These are phyloP conservation scores for Lycium barbarum DNA, from an alignment of 257 asterid species.

Conservation along the genomic window DNA sequence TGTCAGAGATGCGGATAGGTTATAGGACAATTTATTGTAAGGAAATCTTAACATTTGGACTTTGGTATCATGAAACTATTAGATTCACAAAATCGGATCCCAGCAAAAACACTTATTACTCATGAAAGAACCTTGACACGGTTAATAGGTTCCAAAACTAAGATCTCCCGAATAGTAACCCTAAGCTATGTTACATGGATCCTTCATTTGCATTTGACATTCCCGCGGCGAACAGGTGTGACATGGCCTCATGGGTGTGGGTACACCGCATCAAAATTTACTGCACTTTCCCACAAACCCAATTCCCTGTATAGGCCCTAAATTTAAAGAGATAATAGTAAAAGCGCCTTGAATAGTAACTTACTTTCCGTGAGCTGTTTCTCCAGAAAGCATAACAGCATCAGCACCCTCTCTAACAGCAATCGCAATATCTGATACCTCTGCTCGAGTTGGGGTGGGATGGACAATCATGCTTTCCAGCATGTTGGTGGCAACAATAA, in stretches of 20 bases:
- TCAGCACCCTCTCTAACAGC: constrained; percentile 98
- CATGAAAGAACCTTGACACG: background rate
- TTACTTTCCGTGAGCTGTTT: constrained; percentile 99
- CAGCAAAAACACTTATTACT: constrained; percentile 4
- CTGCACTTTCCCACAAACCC: background rate
- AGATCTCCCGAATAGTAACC: background rate
- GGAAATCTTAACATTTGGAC: background rate
- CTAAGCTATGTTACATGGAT: background rate
- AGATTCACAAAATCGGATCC: constrained; percentile 17
- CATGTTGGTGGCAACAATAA: constrained; percentile 98
- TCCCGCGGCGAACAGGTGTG: background rate
- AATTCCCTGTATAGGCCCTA: background rate
- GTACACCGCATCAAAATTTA: constrained; percentile 6
- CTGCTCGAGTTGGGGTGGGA: constrained; percentile 98
- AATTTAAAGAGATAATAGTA: background rate
- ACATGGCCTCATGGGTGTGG: background rate
- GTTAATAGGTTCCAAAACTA: constrained; percentile 10
- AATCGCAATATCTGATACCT: constrained; percentile 95
- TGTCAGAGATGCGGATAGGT: constrained; percentile 2
- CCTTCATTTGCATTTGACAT: too few species aligned
- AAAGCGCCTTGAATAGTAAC: constrained; percentile 34
- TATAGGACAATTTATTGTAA: background rate
- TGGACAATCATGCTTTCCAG: constrained; percentile 99
- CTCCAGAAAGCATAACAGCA: constrained; percentile 99
- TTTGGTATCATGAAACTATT: background rate